Evolutionary conservation across 2,329 filamentous ascomycete genomes (phyloP).

Genomic region (Fusarium sp.): DNA sequence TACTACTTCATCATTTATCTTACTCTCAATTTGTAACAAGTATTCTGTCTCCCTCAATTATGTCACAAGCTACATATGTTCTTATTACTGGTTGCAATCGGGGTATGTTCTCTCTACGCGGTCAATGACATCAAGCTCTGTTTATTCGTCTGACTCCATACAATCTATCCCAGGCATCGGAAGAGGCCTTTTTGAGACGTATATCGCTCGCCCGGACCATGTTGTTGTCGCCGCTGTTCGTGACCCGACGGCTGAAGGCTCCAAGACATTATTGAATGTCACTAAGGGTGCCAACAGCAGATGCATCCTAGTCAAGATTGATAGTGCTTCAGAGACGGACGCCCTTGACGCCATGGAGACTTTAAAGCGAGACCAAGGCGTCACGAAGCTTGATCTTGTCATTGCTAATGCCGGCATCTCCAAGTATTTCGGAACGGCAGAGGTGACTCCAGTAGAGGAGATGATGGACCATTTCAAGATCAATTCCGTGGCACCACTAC

Average conservation of each 20-base stretch:
- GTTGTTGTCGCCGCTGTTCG: background rate
- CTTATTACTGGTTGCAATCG: background rate
- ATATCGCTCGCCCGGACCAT: background rate
- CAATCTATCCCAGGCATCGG: background rate
- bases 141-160: background rate
- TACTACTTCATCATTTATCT: background rate
- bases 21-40: rapidly evolving
- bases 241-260: background rate
- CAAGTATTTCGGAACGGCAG: background rate
- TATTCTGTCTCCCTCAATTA: too few species aligned
- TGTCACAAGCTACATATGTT: background rate
- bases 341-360: background rate
- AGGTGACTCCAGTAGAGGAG: background rate
- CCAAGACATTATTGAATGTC: background rate
- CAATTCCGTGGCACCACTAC: background rate
- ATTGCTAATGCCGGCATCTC: background rate
- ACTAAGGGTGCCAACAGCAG: background rate
- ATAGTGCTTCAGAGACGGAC: background rate
- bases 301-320: background rate
- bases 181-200: background rate
- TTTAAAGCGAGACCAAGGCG: background rate
- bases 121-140: too few species aligned
- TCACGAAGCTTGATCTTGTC: background rate
- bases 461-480: background rate
- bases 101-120: background rate